Percentiles rank a stretch among this genome's conserved stretches.
phyloP scores from a whole-genome alignment of 2,329 filamentous ascomycete genomes.

The Alternaria conjuncta region DNA sequence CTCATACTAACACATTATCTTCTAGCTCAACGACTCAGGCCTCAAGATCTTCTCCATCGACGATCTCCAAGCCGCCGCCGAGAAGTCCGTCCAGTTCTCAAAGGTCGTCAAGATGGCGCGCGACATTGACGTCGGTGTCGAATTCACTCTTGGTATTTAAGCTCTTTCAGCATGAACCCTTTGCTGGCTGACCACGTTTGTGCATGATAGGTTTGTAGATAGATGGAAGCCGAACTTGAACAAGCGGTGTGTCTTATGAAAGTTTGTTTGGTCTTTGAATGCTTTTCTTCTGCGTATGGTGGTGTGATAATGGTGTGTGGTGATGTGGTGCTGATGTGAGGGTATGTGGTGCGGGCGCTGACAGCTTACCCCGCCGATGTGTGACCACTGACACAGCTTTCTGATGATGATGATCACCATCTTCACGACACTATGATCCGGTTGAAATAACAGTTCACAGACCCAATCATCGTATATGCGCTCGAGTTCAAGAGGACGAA shows the following conservation, averaged over 20 bases:
- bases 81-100: conserved; percentile 98
- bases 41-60: conserved; percentile 99
- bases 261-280: not conserved
- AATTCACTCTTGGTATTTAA: conserved; percentile 74
- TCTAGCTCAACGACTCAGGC: conserved; percentile 88
- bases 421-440: not conserved
- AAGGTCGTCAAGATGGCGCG: conserved; percentile 99
- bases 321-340: not conserved
- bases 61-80: conserved; percentile 93
- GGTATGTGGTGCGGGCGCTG: not conserved
- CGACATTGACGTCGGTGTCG: conserved; percentile 93
- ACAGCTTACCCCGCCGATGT: not conserved
- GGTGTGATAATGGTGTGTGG: not conserved
- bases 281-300: not conserved
- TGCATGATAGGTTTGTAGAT: conserved; percentile 2
- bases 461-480: not conserved
- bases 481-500: not conserved
- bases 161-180: conserved; percentile 10
- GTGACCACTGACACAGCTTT: not conserved
- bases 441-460: not conserved
- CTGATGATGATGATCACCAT: not conserved
- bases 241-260: not conserved
- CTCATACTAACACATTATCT: not conserved
- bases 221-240: not conserved
- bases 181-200: conserved; percentile 12